Evolutionary conservation across 2,329 filamentous ascomycete species (phyloP).

Genomic region (Leptosphaerulina australis): DNA sequence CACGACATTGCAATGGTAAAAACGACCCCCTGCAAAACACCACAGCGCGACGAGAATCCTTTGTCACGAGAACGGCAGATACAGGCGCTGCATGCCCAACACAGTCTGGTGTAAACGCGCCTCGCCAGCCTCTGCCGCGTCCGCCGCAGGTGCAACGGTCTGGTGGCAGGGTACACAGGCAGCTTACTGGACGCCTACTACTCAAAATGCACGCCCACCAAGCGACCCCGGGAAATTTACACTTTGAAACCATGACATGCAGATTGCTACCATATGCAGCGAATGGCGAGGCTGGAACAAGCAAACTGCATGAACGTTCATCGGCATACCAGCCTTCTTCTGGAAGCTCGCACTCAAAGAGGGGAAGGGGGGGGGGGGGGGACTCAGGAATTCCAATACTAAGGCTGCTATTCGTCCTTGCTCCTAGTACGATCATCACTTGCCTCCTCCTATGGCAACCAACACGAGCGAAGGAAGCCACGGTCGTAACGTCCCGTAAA

Average conservation of each 20-base stretch:
- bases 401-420: conserved; percentile 3
- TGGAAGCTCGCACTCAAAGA: conserved; percentile 1
- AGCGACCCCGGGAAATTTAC: conserved; percentile 14
- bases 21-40: not conserved
- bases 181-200: not conserved
- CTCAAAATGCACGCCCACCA: conserved; percentile 3
- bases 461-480: conserved; percentile 2
- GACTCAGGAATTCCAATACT: not conserved
- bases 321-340: conserved; percentile 1
- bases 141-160: conserved; percentile 13
- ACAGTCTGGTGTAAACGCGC: conserved; percentile 1
- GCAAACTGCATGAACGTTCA: conserved; percentile 3
- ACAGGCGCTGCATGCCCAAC: conserved; percentile 3
- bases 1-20: conserved; percentile 1
- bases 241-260: conserved; percentile 8
- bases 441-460: not conserved
- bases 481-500: not conserved
- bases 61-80: conserved; percentile 12
- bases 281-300: conserved; percentile 1
- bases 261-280: conserved; percentile 11
- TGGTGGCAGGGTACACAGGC: conserved; percentile 4
- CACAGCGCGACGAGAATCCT: conserved; percentile 4
- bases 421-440: not conserved
- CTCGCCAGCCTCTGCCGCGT: conserved; percentile 16
- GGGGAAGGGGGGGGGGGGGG: too few relatives aligned